These are phyloP conservation scores for Pseudohalonectria lignicola DNA, from an alignment of 2,329 filamentous ascomycete species.

Conservation along the genomic window DNA sequence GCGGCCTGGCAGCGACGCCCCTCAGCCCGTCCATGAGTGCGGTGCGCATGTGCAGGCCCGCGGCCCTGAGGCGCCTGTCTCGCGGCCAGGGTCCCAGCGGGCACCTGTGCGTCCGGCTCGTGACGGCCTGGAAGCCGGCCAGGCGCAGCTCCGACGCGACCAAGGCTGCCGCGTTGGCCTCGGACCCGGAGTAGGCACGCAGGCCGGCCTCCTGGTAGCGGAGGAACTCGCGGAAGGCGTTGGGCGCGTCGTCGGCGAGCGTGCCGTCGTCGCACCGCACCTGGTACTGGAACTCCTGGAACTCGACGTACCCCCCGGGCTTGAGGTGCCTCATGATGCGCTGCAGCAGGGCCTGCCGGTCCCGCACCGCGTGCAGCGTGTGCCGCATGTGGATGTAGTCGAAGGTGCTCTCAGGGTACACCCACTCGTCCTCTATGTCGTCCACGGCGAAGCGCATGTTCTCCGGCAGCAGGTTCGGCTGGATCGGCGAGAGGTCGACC, in stretches of 20 bases:
- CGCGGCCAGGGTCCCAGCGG: conserved; percentile 38
- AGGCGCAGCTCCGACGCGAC: conserved; percentile 20
- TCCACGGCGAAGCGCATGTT: conserved; percentile 41
- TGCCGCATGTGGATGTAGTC: conserved; percentile 40
- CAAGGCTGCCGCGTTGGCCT: conserved; percentile 21
- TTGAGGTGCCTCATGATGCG: conserved; percentile 36
- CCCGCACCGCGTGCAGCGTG: conserved; percentile 30
- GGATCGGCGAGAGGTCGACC: conserved; percentile 40
- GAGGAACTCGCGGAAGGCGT: conserved; percentile 35
- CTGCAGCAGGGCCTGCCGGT: conserved; percentile 27
- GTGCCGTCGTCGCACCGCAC: conserved; percentile 32
- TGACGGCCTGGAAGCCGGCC: conserved; percentile 30
- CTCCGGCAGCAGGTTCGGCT: conserved; percentile 37
- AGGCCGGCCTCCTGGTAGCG: conserved; percentile 28
- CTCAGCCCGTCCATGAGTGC: conserved; percentile 22
- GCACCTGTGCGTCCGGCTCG: conserved; percentile 24
- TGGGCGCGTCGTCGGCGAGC: conserved; percentile 24
- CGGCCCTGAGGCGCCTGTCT: conserved; percentile 27
- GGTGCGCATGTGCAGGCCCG: conserved; percentile 33
- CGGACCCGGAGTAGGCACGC: conserved; percentile 23
- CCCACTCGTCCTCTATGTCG: conserved; percentile 41
- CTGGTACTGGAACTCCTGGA: conserved; percentile 32
- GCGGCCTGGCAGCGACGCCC: conserved; percentile 16
- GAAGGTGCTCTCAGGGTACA: conserved; percentile 29
- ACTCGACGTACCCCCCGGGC: conserved; percentile 38